Base-by-base conservation (phyloP, 2,329 filamentous ascomycete species). In the Dichotomopilus funicola region DNA sequence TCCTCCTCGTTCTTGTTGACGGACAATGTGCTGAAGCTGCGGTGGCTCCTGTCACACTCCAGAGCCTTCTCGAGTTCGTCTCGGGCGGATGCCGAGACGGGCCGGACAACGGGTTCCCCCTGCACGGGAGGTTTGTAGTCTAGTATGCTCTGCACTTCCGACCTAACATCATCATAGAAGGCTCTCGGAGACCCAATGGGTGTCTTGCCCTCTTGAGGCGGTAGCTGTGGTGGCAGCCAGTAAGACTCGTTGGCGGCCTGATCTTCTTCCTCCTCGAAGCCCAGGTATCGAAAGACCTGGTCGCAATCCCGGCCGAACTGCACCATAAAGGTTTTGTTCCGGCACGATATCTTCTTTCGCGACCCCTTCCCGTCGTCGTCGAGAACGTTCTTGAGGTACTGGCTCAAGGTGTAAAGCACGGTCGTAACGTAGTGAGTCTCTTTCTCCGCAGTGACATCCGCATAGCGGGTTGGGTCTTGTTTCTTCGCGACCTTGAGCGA, bases 301-400 rank as follows among this genome's bases (percentile, higher is more conserved):
- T 76, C 74, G 50, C 78, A 78, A 4, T 76, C 73, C 4, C 71
- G 70, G 0, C 79, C 77, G 55, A 83, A 82, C 6, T 80, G 70
- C 1, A 81, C 75, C 33, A 70, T 68, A 53, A 82, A 83, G 11
- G 76, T 74, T 64, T 82, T 82, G 61, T 83, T 83, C 1, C 79
- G 70, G 52, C 77, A 78, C 2, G 79, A 78, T 38, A 83, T 81
- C 49, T 70, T 77, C 45, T 76, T 69, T 4, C 38, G 50, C 0
- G 65, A 57, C 2, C 57, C 60, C 0, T 65, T 65, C 7, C 70
- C 69, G 38, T 70, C 68, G 1, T 67, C 65, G 1, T 74, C 70
- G 3, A 78, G 69, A 5, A 78, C 68, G 56, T 83, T 78, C 36
- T 72, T 74, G 3, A 82, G 66, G 49, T 82, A 83, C 6, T 73